Conservation (phyloP, 225 moss, liverwort and hornwort species). For the Physcomitrellopsis africana region DNA sequence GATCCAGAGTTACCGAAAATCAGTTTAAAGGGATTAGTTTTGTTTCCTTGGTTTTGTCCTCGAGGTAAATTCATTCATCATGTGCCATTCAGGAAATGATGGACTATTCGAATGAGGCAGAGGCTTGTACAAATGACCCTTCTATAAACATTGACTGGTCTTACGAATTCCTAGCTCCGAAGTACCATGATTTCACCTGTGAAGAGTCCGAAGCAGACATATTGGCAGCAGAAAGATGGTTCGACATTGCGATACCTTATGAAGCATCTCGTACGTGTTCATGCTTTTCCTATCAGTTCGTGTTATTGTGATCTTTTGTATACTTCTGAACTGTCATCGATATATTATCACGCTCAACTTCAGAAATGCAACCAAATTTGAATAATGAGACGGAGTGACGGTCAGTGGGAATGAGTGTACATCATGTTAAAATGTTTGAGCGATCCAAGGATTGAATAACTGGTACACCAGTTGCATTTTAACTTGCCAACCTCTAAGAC, state of each 20-base stretch:
- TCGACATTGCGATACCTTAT: constrained; percentile 41
- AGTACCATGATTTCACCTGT: constrained; percentile 55
- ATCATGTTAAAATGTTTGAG: neutral
- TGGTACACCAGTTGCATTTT: neutral
- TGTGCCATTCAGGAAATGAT: constrained; percentile 28
- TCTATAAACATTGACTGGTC: constrained; percentile 34
- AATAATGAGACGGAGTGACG: neutral
- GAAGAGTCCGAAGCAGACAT: constrained; percentile 56
- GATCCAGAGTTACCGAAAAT: neutral
- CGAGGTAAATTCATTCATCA: neutral
- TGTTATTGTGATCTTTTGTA: neutral
- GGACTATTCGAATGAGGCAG: constrained; percentile 16
- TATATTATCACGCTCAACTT: neutral
- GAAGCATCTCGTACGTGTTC: constrained; percentile 35
- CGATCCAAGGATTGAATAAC: neutral
- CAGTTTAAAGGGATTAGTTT: neutral
- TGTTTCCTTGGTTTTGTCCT: neutral
- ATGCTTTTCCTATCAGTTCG: neutral
- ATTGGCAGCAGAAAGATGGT: constrained; percentile 60
- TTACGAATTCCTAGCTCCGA: constrained; percentile 73
- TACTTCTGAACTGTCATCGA: neutral
- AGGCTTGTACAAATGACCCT: constrained; percentile 38
- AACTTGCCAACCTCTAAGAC: neutral
- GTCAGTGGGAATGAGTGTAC: neutral
- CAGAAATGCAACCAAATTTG: neutral